Evolutionary conservation across 805 yeast genomes (phyloP).

Genomic region (Wickerhamomyces subpelliculosus): DNA sequence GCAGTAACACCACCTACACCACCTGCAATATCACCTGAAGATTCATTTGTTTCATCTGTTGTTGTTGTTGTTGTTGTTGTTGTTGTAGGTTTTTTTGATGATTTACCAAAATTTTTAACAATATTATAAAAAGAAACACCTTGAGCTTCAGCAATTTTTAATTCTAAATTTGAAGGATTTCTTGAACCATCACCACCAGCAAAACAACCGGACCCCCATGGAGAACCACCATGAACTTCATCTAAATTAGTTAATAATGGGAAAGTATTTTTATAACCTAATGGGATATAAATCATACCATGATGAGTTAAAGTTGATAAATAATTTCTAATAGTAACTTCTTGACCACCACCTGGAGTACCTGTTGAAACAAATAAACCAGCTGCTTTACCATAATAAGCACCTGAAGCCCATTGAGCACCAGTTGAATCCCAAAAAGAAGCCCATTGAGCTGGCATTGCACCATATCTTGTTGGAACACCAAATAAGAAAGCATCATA

Average conservation of each 20-base stretch:
- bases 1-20: slow-evolving; percentile 7
- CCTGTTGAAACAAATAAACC: slow-evolving; percentile 70
- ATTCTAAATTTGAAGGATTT: slow-evolving; percentile 56
- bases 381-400: slow-evolving; percentile 63
- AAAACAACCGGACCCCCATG: slow-evolving; percentile 83
- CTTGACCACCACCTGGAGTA: slow-evolving; percentile 75
- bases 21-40: slow-evolving; percentile 3
- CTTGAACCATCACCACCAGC: slow-evolving; percentile 77
- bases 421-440: slow-evolving; percentile 77
- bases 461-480: slow-evolving; percentile 70
- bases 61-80: neutral
- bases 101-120: slow-evolving; percentile 24
- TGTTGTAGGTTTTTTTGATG: neutral
- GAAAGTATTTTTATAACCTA: slow-evolving; percentile 61
- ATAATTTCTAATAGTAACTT: slow-evolving; percentile 52
- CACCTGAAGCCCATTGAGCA: slow-evolving; percentile 66
- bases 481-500: slow-evolving; percentile 72
- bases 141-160: slow-evolving; percentile 56
- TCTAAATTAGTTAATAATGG: slow-evolving; percentile 46
- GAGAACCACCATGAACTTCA: slow-evolving; percentile 74
- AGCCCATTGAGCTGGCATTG: slow-evolving; percentile 68
- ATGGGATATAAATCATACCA: slow-evolving; percentile 70
- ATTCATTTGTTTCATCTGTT: slow-evolving; percentile 1
- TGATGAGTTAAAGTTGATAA: slow-evolving; percentile 63
- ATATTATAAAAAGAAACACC: slow-evolving; percentile 55